Percentiles rank a stretch among this genome's conserved stretches.
phyloP scores from a whole-genome alignment of 2,329 filamentous ascomycete species.

The Lasiodiplodia sp. region DNA sequence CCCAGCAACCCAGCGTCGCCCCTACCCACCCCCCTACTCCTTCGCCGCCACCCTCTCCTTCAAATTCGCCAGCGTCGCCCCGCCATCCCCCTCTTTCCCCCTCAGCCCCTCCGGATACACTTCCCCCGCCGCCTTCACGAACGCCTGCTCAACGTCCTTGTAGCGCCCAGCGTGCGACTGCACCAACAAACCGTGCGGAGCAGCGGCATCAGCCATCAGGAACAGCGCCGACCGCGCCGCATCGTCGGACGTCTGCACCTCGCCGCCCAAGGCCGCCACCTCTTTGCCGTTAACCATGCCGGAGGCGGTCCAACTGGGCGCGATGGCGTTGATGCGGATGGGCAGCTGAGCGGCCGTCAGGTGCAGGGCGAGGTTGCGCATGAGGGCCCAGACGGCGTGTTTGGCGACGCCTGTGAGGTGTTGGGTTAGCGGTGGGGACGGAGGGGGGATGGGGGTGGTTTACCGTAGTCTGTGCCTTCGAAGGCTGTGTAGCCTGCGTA shows the following conservation, averaged over 20 bases:
- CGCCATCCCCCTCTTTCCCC: not conserved
- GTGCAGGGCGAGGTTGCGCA: slow-evolving; percentile 38
- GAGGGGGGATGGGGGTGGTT: not conserved
- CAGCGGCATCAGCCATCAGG: slow-evolving; percentile 40
- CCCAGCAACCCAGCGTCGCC: no score
- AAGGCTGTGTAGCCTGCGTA: slow-evolving; percentile 36
- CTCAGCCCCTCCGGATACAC: not conserved
- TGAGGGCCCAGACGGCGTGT: slow-evolving; percentile 42
- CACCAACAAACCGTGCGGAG: slow-evolving; percentile 40
- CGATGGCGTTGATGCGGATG: slow-evolving; percentile 45
- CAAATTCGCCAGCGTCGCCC: not conserved
- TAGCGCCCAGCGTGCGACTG: slow-evolving; percentile 39
- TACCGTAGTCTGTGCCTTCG: slow-evolving; percentile 41
- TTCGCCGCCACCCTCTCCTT: not conserved
- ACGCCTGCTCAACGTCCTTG: slow-evolving; percentile 41
- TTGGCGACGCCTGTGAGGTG: slow-evolving; percentile 39
- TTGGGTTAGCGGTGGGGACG: not conserved
- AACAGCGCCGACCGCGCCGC: slow-evolving; percentile 38
- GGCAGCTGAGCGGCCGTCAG: slow-evolving; percentile 35
- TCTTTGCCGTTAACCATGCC: slow-evolving; percentile 35
- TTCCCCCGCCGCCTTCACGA: not conserved
- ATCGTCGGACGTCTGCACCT: slow-evolving; percentile 39
- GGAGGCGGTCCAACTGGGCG: slow-evolving; percentile 43
- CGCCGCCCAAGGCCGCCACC: slow-evolving; percentile 34
- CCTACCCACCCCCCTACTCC: no score